Conservation (phyloP, 140 eudicot species). For the Senecio squalidus region DNA sequence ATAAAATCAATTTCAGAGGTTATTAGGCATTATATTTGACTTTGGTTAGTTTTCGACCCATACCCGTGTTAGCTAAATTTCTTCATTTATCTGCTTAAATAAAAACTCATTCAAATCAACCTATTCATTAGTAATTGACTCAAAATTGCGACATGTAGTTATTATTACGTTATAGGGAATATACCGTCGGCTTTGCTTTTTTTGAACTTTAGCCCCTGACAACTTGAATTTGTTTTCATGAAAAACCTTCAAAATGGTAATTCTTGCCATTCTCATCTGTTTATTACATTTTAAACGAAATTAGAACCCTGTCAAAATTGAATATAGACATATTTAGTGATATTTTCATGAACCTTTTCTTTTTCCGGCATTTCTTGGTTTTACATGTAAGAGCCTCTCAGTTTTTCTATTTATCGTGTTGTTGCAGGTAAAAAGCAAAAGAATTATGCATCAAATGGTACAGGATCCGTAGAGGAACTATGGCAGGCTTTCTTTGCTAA, state of each 20-base stretch:
- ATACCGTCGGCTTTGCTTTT: too few species aligned
- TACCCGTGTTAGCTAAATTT: not conserved
- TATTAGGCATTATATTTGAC: not conserved
- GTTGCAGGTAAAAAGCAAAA: conserved; percentile 51
- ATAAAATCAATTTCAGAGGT: not conserved
- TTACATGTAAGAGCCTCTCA: not conserved
- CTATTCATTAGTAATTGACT: not conserved
- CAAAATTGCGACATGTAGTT: not conserved
- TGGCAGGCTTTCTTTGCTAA: conserved; percentile 99
- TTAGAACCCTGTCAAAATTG: too few species aligned
- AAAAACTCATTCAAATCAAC: not conserved
- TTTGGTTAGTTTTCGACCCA: not conserved
- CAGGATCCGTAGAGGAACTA: conserved; percentile 66
- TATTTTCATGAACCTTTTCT: too few species aligned
- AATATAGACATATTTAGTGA: not conserved
- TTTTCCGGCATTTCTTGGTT: too few species aligned
- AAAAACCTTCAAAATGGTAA: too few species aligned
- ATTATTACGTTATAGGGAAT: not conserved
- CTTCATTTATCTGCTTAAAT: too few species aligned
- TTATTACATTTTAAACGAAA: too few species aligned
- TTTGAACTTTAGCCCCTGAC: too few species aligned
- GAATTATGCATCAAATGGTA: conserved; percentile 32
- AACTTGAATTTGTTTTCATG: too few species aligned
- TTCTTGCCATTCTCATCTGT: too few species aligned
- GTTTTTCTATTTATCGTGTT: not conserved